phyloP scores from a whole-genome alignment of 331 rosid species.

The Acacia concinna region DNA sequence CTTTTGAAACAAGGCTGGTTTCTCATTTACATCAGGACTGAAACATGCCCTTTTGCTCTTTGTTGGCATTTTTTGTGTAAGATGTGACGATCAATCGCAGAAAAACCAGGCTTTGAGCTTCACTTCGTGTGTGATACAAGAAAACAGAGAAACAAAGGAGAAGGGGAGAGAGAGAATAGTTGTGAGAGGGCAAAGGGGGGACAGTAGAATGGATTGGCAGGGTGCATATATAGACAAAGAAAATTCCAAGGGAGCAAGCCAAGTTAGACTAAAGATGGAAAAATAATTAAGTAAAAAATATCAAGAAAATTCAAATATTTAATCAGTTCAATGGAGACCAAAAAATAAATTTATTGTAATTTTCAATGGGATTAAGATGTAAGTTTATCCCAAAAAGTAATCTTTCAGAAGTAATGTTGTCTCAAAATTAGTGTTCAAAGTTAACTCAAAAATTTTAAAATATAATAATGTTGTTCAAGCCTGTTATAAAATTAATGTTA shows the following conservation, averaged over 20 bases:
- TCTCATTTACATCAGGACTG: slow-evolving; percentile 71
- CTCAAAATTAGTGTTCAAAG: too few relatives aligned
- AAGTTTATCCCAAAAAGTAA: too few relatives aligned
- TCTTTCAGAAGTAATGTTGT: too few relatives aligned
- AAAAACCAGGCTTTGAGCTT: slow-evolving; percentile 13
- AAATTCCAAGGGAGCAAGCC: slow-evolving; percentile 20
- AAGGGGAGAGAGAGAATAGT: background rate
- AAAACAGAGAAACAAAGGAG: background rate
- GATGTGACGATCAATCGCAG: background rate
- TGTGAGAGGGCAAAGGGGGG: slow-evolving; percentile 26
- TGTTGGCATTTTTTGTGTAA: slow-evolving; percentile 52
- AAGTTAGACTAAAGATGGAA: slow-evolving; percentile 23
- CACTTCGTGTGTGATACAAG: background rate
- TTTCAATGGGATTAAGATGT: background rate
- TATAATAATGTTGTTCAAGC: too few relatives aligned
- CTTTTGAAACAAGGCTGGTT: slow-evolving; percentile 52
- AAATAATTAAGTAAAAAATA: background rate
- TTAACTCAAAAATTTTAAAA: too few relatives aligned
- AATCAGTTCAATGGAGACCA: background rate
- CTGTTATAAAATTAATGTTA: too few relatives aligned
- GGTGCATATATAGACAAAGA: slow-evolving; percentile 34
- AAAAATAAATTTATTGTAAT: background rate
- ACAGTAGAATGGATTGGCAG: slow-evolving; percentile 35
- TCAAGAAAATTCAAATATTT: background rate
- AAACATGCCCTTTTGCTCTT: slow-evolving; percentile 62